Evolutionary conservation across 1,139 yeast genomes (phyloP).

Genomic region (Taphrina flavorubra): DNA sequence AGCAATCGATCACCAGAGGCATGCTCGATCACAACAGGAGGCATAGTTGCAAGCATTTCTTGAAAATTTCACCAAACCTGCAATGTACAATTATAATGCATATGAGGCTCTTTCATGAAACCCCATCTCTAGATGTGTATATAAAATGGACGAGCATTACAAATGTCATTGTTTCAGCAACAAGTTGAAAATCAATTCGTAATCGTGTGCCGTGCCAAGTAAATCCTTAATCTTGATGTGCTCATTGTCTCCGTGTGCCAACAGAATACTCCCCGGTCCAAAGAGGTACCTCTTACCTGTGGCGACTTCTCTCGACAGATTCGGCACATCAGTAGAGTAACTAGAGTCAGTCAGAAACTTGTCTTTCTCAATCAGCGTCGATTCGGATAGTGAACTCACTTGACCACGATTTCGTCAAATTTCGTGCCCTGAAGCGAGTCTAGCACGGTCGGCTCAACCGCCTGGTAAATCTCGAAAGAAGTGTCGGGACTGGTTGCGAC

Average conservation of each 20-base stretch:
- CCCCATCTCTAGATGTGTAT: background rate
- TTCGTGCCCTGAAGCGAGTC: slow-evolving; percentile 32
- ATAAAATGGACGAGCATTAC: background rate
- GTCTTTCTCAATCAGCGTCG: background rate
- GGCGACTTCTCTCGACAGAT: slow-evolving; percentile 48
- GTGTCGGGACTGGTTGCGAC: slow-evolving; percentile 48
- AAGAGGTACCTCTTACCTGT: slow-evolving; percentile 60
- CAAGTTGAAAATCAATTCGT: slow-evolving; percentile 57
- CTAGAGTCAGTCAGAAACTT: slow-evolving; percentile 51
- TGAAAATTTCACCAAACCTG: too few relatives aligned
- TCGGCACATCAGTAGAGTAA: slow-evolving; percentile 71
- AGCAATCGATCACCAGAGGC: too few relatives aligned
- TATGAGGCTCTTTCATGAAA: background rate
- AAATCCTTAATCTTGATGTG: slow-evolving; percentile 61
- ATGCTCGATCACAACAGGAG: too few relatives aligned
- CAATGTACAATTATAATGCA: too few relatives aligned
- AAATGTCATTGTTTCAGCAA: slow-evolving; percentile 5
- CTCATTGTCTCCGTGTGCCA: slow-evolving; percentile 71
- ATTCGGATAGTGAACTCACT: background rate
- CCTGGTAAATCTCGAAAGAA: slow-evolving; percentile 34
- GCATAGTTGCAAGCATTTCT: too few relatives aligned
- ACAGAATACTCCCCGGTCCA: slow-evolving; percentile 72
- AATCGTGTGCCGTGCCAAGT: slow-evolving; percentile 62
- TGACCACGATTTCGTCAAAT: slow-evolving; percentile 37
- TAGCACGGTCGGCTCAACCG: slow-evolving; percentile 30